Conservation (phyloP, 2,329 filamentous ascomycete genomes). For the Nothophoma quercina region DNA sequence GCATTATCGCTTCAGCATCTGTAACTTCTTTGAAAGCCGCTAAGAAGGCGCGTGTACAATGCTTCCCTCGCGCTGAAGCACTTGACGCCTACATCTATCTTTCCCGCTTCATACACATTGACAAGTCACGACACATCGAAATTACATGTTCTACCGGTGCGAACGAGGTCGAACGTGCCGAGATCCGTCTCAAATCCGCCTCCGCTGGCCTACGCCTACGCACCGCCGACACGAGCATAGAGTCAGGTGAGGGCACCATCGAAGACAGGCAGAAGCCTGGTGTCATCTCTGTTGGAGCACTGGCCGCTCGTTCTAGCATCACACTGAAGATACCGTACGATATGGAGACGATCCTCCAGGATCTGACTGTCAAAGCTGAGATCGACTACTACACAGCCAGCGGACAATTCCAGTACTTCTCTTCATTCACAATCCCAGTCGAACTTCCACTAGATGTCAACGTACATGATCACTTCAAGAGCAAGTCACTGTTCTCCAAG, state of each 20-base stretch:
- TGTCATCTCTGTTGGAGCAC: conserved; percentile 53
- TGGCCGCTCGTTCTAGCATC: conserved; percentile 58
- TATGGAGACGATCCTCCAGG: conserved; percentile 76
- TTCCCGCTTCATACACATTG: conserved; percentile 77
- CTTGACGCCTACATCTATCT: conserved; percentile 73
- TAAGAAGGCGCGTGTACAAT: conserved; percentile 66
- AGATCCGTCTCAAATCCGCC: conserved; percentile 64
- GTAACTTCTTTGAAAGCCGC: conserved; percentile 42
- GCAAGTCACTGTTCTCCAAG: conserved; percentile 79
- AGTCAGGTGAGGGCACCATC: conserved; percentile 53
- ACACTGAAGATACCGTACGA: conserved; percentile 80
- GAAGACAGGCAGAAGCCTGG: conserved; percentile 55
- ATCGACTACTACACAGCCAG: conserved; percentile 73
- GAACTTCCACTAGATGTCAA: conserved; percentile 90
- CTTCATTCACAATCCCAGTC: conserved; percentile 70
- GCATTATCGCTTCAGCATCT: conserved; percentile 55
- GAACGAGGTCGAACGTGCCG: conserved; percentile 66
- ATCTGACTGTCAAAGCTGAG: conserved; percentile 78
- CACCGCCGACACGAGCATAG: conserved; percentile 58
- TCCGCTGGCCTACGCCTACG: conserved; percentile 67
- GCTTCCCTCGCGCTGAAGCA: conserved; percentile 74
- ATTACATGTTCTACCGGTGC: conserved; percentile 76
- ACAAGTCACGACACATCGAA: conserved; percentile 79
- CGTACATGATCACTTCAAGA: conserved; percentile 94
- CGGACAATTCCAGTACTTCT: conserved; percentile 70